These are phyloP conservation scores for Turnera subulata DNA, from an alignment of 345 rosid species.

Conservation along the genomic window DNA sequence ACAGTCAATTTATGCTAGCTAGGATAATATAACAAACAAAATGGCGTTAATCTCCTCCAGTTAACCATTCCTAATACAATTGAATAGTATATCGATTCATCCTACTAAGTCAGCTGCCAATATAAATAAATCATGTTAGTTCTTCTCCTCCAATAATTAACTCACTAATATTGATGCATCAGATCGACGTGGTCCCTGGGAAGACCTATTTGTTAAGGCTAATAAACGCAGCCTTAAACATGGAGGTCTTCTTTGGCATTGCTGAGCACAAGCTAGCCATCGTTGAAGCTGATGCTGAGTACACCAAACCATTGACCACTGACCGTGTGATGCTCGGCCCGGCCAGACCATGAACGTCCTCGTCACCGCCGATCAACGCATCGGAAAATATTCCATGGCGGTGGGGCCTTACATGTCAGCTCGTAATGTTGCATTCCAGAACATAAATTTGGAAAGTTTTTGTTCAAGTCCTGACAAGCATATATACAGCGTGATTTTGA, in stretches of 20 bases:
- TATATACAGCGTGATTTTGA: too few relatives aligned
- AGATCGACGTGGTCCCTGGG: constrained; percentile 54
- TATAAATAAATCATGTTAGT: too few relatives aligned
- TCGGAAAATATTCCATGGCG: constrained; percentile 70
- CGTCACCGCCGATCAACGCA: constrained; percentile 68
- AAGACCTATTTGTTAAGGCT: constrained; percentile 72
- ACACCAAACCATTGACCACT: constrained; percentile 68
- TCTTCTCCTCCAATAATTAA: too few relatives aligned
- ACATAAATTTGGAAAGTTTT: too few relatives aligned
- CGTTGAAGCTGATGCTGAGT: constrained; percentile 81
- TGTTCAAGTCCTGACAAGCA: too few relatives aligned
- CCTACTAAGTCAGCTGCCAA: too few relatives aligned
- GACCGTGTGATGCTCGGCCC: constrained; percentile 73
- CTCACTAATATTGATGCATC: too few relatives aligned
- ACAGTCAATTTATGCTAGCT: too few relatives aligned
- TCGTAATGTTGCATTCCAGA: constrained; percentile 51
- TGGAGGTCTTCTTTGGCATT: constrained; percentile 71
- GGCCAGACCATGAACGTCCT: constrained; percentile 88
- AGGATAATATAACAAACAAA: too few relatives aligned
- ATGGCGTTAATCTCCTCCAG: too few relatives aligned
- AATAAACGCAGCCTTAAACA: constrained; percentile 75
- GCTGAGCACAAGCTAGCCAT: constrained; percentile 74
- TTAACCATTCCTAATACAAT: too few relatives aligned
- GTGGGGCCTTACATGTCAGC: constrained; percentile 82
- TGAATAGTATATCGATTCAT: too few relatives aligned